Conservation (phyloP, 2,329 filamentous ascomycete genomes). For the Zasmidium citrigriseum region DNA sequence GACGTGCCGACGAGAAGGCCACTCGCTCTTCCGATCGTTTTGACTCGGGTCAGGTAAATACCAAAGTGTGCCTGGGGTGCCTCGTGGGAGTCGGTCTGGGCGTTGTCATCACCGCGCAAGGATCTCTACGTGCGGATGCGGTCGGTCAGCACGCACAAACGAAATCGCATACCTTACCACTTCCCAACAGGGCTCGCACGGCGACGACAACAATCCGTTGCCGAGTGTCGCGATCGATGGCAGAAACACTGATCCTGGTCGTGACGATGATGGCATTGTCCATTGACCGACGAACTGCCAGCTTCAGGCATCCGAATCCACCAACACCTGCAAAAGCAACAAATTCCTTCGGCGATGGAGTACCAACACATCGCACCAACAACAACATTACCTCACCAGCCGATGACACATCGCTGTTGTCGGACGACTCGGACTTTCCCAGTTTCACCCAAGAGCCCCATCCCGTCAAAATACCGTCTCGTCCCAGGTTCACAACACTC, state of each 20-base stretch:
- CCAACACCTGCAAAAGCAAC: not conserved
- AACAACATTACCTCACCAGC: not conserved
- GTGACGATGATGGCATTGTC: not conserved
- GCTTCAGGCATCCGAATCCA: not conserved
- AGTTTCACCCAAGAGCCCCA: not conserved
- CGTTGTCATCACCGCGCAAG: not conserved
- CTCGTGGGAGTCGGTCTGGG: not conserved
- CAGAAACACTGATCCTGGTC: not conserved
- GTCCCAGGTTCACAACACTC: too few species aligned
- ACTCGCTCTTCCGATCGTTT: not conserved
- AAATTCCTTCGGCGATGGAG: not conserved
- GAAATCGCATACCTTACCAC: not conserved
- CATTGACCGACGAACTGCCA: not conserved
- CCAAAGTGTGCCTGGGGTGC: not conserved
- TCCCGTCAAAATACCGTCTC: not conserved
- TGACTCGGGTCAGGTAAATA: not conserved
- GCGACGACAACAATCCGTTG: not conserved
- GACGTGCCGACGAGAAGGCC: not conserved
- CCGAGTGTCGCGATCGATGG: not conserved
- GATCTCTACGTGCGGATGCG: not conserved
- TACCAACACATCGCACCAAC: not conserved
- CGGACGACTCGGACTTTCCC: not conserved
- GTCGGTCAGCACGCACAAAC: not conserved
- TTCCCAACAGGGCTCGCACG: not conserved
- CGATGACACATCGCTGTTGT: not conserved